Base-by-base conservation (phyloP, 208 protist species). In the Trypanosoma rangeli region DNA sequence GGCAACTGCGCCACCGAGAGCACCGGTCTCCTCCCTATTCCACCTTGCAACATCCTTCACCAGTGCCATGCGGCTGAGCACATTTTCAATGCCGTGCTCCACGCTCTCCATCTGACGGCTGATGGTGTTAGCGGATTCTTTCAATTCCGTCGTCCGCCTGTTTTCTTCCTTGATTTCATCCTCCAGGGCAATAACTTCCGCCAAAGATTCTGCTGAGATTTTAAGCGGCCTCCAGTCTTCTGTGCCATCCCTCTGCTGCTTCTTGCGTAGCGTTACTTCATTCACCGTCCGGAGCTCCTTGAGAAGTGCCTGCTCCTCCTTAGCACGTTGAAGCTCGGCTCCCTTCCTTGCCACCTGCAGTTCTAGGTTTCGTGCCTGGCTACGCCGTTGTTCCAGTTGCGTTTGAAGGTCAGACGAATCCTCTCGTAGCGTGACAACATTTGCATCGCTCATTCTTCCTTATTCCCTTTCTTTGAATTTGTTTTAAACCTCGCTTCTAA, bases 281-380 rank as follows among this genome's bases (percentile, higher is more conserved):
- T 95, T 93, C 69, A 93, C 74, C 0, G 81, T 82, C 20, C 78
- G 78, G 54, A 95, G 82, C 67, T 95, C 85, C 56, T 83, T 85
- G 20, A 90, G 73, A 54, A 95, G 74, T 29, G 70, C 64, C 73
- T 90, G 85, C 74, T 95, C 90, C 67, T 95, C 90, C 70, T 78
- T 80, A 20, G 84, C 85, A 55, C 85, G 86, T 35, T 83, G 83
- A 20, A 95, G 82, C 59, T 95, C 85, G 24, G 83, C 87, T 65
- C 88, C 86, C 71, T 89, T 92, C 18, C 84, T 76, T 1, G 78
- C 65, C 13, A 93, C 69, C 54, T 90, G 79, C 18, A 93, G 48
- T 68, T 95, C 85, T 28, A 95, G 60, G 37, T 50, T 74, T 12
- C 89, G 86, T 31, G 75, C 84, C 46, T 92, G 76, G 29, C 77